Base-by-base conservation (phyloP, 2,329 filamentous ascomycete species). In the Niveomyces coronatus region DNA sequence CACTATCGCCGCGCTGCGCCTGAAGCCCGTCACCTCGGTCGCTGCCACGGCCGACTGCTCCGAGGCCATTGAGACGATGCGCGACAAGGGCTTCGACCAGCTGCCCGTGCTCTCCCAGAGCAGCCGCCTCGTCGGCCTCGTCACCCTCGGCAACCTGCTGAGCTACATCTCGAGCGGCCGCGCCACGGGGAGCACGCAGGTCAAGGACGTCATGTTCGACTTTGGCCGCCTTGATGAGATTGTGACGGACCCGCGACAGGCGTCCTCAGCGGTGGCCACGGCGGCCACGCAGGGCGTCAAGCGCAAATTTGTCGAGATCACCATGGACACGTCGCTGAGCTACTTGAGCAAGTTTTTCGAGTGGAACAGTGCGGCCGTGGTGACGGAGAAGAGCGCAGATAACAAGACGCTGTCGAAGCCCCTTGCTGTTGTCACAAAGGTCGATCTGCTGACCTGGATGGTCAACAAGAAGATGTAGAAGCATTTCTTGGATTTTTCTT, bases 41-140 rank as follows among this genome's bases (percentile, higher is more conserved):
- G 66, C 79, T 17, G 71, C 79, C 19, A 71, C 71, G 37, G 80
- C 80, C 22, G 62, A 76, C 3, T 94, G 88, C 63, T 74, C 84
- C 45, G 84, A 89, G 48, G 91, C 93, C 37, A 87, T 96, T 47
- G 91, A 98, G 66, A 88, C 85, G 44, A 96, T 98, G 91, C 85
- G 89, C 49, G 91, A 98, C 55, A 94, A 91, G 66, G 86, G 87
- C 45, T 98, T 95, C 58, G 93, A 98, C 56, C 93, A 98, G 64
- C 81, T 98, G 29, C 91, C 91, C 30, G 91, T 98, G 13, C 79
- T 93, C 8, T 71, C 79, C 1, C 65, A 78, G 14, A 77, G 77
- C 44, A 76, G 62, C 45, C 79, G 77, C 53, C 82, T 98, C 6
- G 86, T 94, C 35, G 91, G 91, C 23, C 76, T 98, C 6, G 84